phyloP scores from a whole-genome alignment of 495 filamentous ascomycete genomes.

The Penicillium cosmopolitanum region DNA sequence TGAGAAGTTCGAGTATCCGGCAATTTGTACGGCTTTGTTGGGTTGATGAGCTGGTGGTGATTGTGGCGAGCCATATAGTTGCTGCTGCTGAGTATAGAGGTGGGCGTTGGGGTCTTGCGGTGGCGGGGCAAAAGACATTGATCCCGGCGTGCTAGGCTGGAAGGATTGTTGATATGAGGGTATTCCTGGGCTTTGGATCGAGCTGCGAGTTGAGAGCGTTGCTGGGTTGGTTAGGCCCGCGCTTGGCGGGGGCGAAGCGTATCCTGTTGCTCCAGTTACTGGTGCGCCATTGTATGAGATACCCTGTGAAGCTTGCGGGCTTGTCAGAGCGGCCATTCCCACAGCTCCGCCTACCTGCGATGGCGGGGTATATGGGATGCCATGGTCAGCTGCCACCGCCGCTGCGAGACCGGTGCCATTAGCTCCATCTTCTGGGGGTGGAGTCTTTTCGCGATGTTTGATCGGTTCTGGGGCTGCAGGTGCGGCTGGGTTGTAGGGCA shows the following conservation, averaged over 20 bases:
- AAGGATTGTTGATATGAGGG: slow-evolving; percentile 42
- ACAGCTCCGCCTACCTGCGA: slow-evolving; percentile 34
- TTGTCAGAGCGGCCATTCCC: slow-evolving; percentile 31
- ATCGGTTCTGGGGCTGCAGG: slow-evolving; percentile 84
- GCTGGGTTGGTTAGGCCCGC: slow-evolving; percentile 32
- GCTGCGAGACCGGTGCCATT: slow-evolving; percentile 71
- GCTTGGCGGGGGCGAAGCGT: slow-evolving; percentile 45
- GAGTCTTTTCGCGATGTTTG: slow-evolving; percentile 85
- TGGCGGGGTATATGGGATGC: slow-evolving; percentile 43
- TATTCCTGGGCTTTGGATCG: slow-evolving; percentile 31
- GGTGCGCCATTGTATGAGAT: slow-evolving; percentile 37
- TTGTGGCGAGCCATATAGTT: slow-evolving; percentile 24
- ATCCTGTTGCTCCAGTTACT: slow-evolving; percentile 28
- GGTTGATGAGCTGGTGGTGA: slow-evolving; percentile 23
- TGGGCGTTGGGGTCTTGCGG: slow-evolving; percentile 51
- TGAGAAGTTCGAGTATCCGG: slow-evolving; percentile 61
- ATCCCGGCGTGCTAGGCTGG: slow-evolving; percentile 23
- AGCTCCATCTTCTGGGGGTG: slow-evolving; percentile 74
- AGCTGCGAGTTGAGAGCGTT: slow-evolving; percentile 27
- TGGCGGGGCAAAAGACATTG: slow-evolving; percentile 50
- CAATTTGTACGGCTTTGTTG: slow-evolving; percentile 30
- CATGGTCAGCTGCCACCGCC: slow-evolving; percentile 68
- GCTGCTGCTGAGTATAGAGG: slow-evolving; percentile 34
- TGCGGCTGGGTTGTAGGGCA: slow-evolving; percentile 89
- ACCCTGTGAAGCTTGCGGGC: slow-evolving; percentile 27